Evolutionary conservation across 768 basidiomycete genomes (phyloP).

Genomic region (Gymnopilus dilepis): DNA sequence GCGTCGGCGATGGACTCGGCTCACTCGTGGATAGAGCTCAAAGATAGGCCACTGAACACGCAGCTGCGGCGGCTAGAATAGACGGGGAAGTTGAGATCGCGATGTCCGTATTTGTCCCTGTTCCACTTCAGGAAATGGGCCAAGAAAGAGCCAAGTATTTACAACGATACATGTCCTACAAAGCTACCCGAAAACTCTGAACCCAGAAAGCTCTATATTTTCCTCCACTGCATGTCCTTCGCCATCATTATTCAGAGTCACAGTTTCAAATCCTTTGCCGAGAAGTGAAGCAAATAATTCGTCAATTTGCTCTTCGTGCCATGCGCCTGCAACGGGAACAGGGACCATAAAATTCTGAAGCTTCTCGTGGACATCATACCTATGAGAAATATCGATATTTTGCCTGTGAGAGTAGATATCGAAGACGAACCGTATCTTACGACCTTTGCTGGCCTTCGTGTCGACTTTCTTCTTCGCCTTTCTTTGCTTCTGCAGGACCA

Average conservation of each 20-base stretch:
- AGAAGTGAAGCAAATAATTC: slow-evolving; percentile 90
- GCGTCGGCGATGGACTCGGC: not conserved
- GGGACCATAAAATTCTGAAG: slow-evolving; percentile 98
- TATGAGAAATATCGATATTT: slow-evolving; percentile 31
- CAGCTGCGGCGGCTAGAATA: slow-evolving; percentile 12
- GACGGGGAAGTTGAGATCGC: slow-evolving; percentile 3
- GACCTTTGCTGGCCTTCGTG: slow-evolving; percentile 93
- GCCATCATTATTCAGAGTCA: slow-evolving; percentile 34
- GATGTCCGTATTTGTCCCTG: slow-evolving; percentile 44
- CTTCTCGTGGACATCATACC: slow-evolving; percentile 95
- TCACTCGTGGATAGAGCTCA: not conserved
- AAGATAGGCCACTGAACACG: not conserved
- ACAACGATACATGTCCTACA: not conserved
- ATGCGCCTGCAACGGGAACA: slow-evolving; percentile 65
- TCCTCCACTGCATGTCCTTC: slow-evolving; percentile 32
- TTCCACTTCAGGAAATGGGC: slow-evolving; percentile 38
- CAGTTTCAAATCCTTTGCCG: slow-evolving; percentile 68
- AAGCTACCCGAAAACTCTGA: slow-evolving; percentile 67
- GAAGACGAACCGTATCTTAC: slow-evolving; percentile 77
- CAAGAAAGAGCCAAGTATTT: slow-evolving; percentile 2
- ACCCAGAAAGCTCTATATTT: slow-evolving; percentile 45
- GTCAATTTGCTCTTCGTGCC: slow-evolving; percentile 97
- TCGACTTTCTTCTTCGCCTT: slow-evolving; percentile 90
- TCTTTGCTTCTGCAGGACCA: slow-evolving; percentile 65
- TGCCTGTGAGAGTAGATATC: not conserved